phyloP scores from a whole-genome alignment of 805 yeast genomes.

The Teunomyces lycoperdinae region DNA sequence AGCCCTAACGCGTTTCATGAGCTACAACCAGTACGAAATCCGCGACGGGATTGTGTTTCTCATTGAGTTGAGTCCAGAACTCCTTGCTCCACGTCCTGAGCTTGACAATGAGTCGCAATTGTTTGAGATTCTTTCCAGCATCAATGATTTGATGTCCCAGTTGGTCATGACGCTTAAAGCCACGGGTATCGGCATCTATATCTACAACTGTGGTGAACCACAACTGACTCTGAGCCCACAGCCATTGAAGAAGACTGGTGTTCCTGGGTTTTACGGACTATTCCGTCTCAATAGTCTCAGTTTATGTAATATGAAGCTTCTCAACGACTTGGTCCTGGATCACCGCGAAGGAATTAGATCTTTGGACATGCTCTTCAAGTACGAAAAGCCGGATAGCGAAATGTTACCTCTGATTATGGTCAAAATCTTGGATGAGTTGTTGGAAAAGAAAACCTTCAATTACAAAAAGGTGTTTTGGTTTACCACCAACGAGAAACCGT shows the following conservation, averaged over 20 bases:
- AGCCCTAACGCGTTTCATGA: slow-evolving; percentile 1
- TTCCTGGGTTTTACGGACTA: slow-evolving; percentile 46
- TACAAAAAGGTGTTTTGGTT: slow-evolving; percentile 61
- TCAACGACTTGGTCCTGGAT: slow-evolving; percentile 53
- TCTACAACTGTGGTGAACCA: slow-evolving; percentile 45
- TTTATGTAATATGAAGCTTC: slow-evolving; percentile 52
- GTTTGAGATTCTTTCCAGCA: slow-evolving; percentile 51
- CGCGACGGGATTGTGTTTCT: slow-evolving; percentile 65
- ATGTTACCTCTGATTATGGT: slow-evolving; percentile 43
- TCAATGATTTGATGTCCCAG: slow-evolving; percentile 61
- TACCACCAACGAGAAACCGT: slow-evolving; percentile 75
- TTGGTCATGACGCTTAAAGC: slow-evolving; percentile 62
- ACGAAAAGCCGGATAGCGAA: slow-evolving; percentile 15
- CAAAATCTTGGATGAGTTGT: slow-evolving; percentile 55
- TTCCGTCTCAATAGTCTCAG: slow-evolving; percentile 56
- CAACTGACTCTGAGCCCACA: not conserved
- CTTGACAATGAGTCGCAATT: slow-evolving; percentile 44
- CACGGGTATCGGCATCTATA: slow-evolving; percentile 73
- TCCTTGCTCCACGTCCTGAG: slow-evolving; percentile 35
- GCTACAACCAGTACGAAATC: slow-evolving; percentile 37
- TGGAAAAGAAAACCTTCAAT: slow-evolving; percentile 46
- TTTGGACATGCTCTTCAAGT: slow-evolving; percentile 10
- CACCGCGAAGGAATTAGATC: slow-evolving; percentile 31
- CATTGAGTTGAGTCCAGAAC: slow-evolving; percentile 54
- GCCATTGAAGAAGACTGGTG: slow-evolving; percentile 11